A percentile compares a stretch with the other conserved stretches of the same genome.
phyloP scores from a whole-genome alignment of 106 monocot species.

The Dioscorea alata region DNA sequence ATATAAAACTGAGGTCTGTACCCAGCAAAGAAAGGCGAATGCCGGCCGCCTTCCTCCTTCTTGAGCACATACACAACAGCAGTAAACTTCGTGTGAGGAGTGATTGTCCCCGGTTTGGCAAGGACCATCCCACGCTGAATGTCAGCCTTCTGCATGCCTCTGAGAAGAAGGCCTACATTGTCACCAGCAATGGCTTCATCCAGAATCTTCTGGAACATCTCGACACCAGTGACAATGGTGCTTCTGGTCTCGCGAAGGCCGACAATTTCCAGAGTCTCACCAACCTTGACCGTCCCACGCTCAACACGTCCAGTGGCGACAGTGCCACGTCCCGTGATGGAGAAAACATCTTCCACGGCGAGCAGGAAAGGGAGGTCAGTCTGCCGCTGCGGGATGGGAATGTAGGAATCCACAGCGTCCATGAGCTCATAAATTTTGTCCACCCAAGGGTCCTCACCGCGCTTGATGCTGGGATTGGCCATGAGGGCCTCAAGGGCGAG shows the following conservation, averaged over 20 bases:
- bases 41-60: constrained; percentile 81
- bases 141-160: constrained; percentile 65
- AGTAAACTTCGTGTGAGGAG: constrained; percentile 65
- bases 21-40: constrained; percentile 67
- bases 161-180: constrained; percentile 64
- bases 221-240: constrained; percentile 76
- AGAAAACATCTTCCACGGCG: constrained; percentile 91
- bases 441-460: constrained; percentile 82
- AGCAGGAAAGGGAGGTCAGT: constrained; percentile 89
- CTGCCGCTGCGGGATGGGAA: constrained; percentile 87
- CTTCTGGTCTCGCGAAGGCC: constrained; percentile 56
- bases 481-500: constrained; percentile 81
- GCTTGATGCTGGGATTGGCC: constrained; percentile 60
- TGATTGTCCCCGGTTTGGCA: constrained; percentile 61
- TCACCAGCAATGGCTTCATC: constrained; percentile 74
- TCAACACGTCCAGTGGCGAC: constrained; percentile 88
- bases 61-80: constrained; percentile 73
- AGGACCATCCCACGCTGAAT: constrained; percentile 79
- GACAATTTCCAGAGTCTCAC: constrained; percentile 58
- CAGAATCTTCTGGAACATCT: constrained; percentile 91
- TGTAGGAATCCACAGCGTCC: constrained; percentile 86
- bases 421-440: constrained; percentile 79
- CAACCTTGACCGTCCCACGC: constrained; percentile 69
- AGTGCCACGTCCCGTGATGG: constrained; percentile 89
- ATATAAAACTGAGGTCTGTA: constrained; percentile 80